Evolutionary conservation across 352 stramenopile genomes (phyloP).

Genomic region (Phytopythium vexans): DNA sequence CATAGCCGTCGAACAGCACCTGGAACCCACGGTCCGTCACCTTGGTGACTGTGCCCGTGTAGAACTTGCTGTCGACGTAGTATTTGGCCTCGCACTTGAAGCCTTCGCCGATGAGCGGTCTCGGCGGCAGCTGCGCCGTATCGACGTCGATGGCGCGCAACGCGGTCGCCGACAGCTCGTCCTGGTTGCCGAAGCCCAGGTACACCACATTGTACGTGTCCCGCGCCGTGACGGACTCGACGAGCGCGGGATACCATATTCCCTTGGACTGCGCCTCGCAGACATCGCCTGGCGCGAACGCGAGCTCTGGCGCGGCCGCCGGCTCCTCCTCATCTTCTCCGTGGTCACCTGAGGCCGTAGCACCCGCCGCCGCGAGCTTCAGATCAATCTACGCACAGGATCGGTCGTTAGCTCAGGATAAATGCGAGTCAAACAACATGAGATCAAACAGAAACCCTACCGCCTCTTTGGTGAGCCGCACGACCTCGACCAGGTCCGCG

Average conservation of each 20-base stretch:
- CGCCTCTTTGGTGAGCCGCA: constrained; percentile 83
- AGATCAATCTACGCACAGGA: constrained; percentile 26
- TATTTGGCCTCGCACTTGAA: constrained; percentile 77
- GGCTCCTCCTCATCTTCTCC: constrained; percentile 4
- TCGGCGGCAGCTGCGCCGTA: constrained; percentile 24
- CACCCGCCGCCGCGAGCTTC: constrained; percentile 15
- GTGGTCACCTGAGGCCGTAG: background rate
- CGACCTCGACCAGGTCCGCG: constrained; percentile 79
- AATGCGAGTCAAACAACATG: constrained; percentile 5
- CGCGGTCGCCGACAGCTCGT: constrained; percentile 35
- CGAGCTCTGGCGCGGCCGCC: constrained; percentile 18
- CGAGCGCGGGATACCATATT: constrained; percentile 64
- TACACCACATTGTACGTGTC: constrained; percentile 73
- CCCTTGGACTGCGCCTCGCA: constrained; percentile 63
- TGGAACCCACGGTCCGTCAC: constrained; percentile 72
- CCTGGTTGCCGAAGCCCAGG: constrained; percentile 65
- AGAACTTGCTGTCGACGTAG: constrained; percentile 75
- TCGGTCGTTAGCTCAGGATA: constrained; percentile 2
- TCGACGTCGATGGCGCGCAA: constrained; percentile 45
- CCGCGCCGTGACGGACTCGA: constrained; percentile 52
- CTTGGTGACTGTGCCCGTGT: constrained; percentile 62
- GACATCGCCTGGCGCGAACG: constrained; percentile 41
- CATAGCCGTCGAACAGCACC: constrained; percentile 87
- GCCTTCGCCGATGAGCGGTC: constrained; percentile 43
- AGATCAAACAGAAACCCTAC: constrained; percentile 13